Percentiles rank a stretch among this genome's conserved stretches.
Conservation (phyloP, 2,329 filamentous ascomycete genomes). For the Neonectria ditissima region DNA sequence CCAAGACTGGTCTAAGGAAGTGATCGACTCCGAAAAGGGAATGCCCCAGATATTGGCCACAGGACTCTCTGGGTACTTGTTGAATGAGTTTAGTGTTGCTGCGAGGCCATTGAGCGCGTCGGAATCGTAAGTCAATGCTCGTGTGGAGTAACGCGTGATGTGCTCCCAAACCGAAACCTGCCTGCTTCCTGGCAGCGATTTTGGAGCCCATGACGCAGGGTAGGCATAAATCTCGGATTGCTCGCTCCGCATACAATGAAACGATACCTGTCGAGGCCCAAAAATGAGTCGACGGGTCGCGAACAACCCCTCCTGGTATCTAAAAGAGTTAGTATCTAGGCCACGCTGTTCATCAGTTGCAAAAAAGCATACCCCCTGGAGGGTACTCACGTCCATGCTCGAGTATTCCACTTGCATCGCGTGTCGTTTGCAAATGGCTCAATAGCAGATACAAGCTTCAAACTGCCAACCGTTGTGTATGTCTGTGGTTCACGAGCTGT, state of each 20-base stretch:
- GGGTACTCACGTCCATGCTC: slow-evolving; percentile 14
- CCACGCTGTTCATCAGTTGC: not conserved
- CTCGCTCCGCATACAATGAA: slow-evolving; percentile 1
- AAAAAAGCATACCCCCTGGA: too few species aligned
- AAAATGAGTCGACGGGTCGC: slow-evolving; percentile 11
- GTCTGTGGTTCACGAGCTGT: not conserved
- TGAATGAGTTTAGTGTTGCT: not conserved
- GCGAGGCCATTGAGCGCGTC: slow-evolving; percentile 10
- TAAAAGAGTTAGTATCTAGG: not conserved
- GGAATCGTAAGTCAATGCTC: slow-evolving; percentile 5
- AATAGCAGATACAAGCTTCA: slow-evolving; percentile 1
- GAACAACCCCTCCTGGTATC: slow-evolving; percentile 11
- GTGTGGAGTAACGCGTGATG: slow-evolving; percentile 1
- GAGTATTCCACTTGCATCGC: slow-evolving; percentile 5
- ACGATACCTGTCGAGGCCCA: not conserved
- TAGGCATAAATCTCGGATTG: not conserved
- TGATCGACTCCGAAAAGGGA: not conserved
- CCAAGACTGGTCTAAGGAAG: not conserved
- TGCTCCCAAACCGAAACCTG: slow-evolving; percentile 6
- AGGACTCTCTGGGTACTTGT: not conserved
- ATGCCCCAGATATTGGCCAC: slow-evolving; percentile 9
- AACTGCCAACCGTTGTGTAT: not conserved
- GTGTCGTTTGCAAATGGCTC: not conserved
- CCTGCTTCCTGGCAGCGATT: not conserved
- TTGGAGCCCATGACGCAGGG: not conserved